A percentile compares a stretch with the other conserved stretches of the same genome.
Conservation (phyloP, 495 filamentous ascomycete species). For the Aspergillus biplanus region DNA sequence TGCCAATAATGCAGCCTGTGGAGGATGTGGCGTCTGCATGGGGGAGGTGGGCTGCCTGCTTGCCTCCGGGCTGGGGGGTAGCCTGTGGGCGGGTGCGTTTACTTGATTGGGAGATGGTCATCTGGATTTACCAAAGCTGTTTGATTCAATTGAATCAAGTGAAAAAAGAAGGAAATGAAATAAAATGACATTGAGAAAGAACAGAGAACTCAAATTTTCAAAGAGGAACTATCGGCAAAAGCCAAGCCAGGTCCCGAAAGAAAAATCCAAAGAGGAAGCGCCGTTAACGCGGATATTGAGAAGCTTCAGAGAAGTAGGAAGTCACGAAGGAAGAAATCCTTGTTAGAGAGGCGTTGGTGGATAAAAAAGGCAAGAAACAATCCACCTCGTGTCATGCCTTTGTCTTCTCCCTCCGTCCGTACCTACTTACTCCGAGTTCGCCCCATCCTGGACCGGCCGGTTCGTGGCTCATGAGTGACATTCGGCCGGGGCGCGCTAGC, state of each 20-base stretch:
- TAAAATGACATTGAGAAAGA: background rate
- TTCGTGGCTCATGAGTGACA: background rate
- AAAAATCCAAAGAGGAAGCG: background rate
- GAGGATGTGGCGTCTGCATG: constrained; percentile 2
- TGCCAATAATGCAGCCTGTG: constrained; percentile 1
- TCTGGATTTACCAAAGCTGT: background rate
- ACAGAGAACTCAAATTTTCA: background rate
- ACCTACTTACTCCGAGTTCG: too few species aligned
- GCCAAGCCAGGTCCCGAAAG: background rate
- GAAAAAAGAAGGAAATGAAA: background rate
- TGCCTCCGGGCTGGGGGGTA: too few species aligned
- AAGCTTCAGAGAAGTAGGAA: background rate
- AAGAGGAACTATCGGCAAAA: background rate
- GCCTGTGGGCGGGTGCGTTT: too few species aligned
- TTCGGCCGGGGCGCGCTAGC: background rate
- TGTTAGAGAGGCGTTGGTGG: background rate
- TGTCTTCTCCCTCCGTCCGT: too few species aligned
- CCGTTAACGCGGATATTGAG: constrained; percentile 4
- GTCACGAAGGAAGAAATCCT: background rate
- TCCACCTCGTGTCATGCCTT: background rate
- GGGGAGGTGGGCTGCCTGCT: background rate
- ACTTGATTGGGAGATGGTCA: background rate
- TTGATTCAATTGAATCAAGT: background rate
- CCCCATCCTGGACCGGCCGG: too few species aligned
- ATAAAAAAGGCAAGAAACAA: background rate